Percentiles rank a stretch among this genome's conserved stretches.
Evolutionary conservation across 768 basidiomycete species (phyloP).

Genomic region (Lactifluus volemus): DNA sequence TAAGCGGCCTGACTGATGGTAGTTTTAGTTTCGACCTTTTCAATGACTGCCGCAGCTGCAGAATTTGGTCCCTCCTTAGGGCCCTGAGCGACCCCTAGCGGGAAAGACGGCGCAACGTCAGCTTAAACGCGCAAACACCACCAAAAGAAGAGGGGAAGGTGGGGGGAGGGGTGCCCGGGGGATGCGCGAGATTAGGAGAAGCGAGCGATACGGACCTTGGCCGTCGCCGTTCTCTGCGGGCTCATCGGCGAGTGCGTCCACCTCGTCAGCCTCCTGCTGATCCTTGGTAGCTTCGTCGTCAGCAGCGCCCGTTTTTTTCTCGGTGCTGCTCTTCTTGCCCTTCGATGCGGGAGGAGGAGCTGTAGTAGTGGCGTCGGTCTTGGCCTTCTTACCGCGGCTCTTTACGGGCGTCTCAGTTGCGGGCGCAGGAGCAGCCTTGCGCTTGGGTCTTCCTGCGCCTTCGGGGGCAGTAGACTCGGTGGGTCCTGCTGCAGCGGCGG

Average conservation of each 20-base stretch:
- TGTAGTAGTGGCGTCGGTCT: neutral
- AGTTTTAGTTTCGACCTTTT: neutral
- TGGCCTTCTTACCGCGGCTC: constrained; percentile 14
- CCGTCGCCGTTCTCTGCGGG: constrained; percentile 6
- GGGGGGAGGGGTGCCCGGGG: neutral
- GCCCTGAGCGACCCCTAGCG: neutral
- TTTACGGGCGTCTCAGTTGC: constrained; percentile 11
- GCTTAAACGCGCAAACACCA: neutral
- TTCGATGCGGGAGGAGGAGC: neutral
- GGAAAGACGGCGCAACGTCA: neutral
- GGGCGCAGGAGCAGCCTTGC: constrained; percentile 14
- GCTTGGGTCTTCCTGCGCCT: constrained; percentile 6
- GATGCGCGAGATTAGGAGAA: too few relatives aligned
- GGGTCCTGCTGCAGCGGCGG: neutral
- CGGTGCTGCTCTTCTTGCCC: constrained; percentile 9
- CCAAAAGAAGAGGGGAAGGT: too few relatives aligned
- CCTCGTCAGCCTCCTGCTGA: constrained; percentile 15
- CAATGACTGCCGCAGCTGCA: constrained; percentile 3
- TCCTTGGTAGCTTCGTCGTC: constrained; percentile 11
- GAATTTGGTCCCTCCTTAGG: constrained; percentile 6
- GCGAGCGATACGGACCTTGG: neutral
- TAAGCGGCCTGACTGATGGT: constrained; percentile 8
- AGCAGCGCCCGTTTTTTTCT: constrained; percentile 5
- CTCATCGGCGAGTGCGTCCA: constrained; percentile 17
- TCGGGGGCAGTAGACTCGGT: neutral